A percentile compares a stretch with the other conserved stretches of the same genome.
These are phyloP conservation scores for Lepidium campestre DNA, from an alignment of 441 rosid genomes.

Conservation along the genomic window DNA sequence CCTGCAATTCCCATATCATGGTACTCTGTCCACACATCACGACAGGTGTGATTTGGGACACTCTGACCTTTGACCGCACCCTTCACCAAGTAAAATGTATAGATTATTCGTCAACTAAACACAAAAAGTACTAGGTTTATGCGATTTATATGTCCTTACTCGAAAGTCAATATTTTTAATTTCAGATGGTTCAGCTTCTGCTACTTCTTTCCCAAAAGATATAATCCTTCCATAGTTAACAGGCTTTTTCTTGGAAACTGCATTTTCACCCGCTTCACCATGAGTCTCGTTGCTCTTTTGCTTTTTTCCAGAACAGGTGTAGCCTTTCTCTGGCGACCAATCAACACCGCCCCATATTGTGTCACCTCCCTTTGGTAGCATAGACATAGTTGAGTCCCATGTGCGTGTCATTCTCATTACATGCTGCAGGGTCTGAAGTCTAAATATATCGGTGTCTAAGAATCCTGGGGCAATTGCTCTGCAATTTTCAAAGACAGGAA, in stretches of 20 bases:
- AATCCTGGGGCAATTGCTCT: conserved; percentile 92
- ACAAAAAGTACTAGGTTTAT: neutral
- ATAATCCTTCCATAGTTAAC: conserved; percentile 78
- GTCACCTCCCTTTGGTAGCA: conserved; percentile 94
- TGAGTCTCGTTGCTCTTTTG: conserved; percentile 36
- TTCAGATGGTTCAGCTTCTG: conserved; percentile 59
- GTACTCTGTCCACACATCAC: conserved; percentile 95
- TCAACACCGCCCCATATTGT: conserved; percentile 94
- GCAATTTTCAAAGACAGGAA: conserved; percentile 25
- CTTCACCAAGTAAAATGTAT: conserved; percentile 37
- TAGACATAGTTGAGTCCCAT: conserved; percentile 98
- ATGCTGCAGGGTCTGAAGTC: conserved; percentile 78
- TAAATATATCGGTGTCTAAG: conserved; percentile 70
- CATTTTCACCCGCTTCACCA: conserved; percentile 29
- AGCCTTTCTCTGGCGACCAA: conserved; percentile 85
- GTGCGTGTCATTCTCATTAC: conserved; percentile 82
- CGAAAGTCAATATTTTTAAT: conserved; percentile 77
- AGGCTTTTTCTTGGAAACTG: conserved; percentile 34
- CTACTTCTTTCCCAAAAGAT: conserved; percentile 84
- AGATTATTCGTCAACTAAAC: neutral
- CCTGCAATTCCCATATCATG: conserved; percentile 93
- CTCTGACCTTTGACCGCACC: conserved; percentile 79
- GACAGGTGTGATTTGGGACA: conserved; percentile 60
- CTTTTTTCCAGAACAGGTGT: conserved; percentile 35
- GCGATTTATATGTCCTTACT: conserved; percentile 35